These are phyloP conservation scores for Hypoxylon sp. DNA, from an alignment of 2,329 filamentous ascomycete species.

Conservation along the genomic window DNA sequence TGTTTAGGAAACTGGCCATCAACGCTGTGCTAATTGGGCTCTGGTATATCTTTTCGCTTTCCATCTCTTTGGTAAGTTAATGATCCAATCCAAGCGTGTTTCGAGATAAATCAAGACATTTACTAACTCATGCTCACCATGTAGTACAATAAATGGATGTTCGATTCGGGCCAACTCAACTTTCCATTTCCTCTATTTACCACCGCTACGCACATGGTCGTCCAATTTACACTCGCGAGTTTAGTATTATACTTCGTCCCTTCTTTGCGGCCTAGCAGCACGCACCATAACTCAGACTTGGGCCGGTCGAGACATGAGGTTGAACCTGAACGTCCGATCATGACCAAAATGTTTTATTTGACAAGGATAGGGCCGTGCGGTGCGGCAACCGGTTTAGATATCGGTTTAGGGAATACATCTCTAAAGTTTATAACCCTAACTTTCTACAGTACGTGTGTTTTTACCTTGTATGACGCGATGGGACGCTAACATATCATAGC, in stretches of 20 bases:
- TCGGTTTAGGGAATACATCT: conserved; percentile 94
- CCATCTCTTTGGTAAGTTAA: conserved; percentile 83
- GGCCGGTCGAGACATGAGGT: conserved; percentile 64
- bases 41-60: conserved; percentile 93
- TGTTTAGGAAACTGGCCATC: conserved; percentile 75
- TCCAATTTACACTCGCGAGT: conserved; percentile 86
- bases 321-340: conserved; percentile 70
- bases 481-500: conserved; percentile 58
- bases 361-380: conserved; percentile 93
- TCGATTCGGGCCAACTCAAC: conserved; percentile 83
- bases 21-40: conserved; percentile 85
- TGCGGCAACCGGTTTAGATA: conserved; percentile 91
- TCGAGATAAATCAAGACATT: conserved; percentile 18
- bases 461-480: neutral
- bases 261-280: conserved; percentile 76
- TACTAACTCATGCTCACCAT: conserved; percentile 44
- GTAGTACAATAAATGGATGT: conserved; percentile 99
- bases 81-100: neutral
- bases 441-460: conserved; percentile 79
- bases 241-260: conserved; percentile 86
- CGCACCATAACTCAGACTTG: conserved; percentile 59
- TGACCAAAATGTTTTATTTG: conserved; percentile 92
- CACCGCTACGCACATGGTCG: conserved; percentile 93
- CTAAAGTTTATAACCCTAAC: conserved; percentile 96
- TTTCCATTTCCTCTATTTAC: conserved; percentile 97